Evolutionary conservation across 352 stramenopile genomes (phyloP), one percentile per base, ranked within the genome.

Genomic region (Phytophthora sojae): DNA sequence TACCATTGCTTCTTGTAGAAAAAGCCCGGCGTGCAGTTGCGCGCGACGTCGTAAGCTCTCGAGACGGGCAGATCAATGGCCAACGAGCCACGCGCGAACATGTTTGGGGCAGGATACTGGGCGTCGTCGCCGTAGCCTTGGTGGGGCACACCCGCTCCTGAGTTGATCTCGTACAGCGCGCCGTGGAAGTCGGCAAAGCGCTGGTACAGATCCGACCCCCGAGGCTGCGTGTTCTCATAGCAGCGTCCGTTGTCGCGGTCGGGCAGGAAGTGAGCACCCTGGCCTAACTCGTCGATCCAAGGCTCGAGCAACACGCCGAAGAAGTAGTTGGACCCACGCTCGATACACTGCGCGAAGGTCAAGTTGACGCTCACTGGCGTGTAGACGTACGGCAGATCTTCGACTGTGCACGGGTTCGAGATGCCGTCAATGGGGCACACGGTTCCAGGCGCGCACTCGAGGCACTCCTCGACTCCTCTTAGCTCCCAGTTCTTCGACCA

Each of bases 401-500:
- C 64, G 23, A 85, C 83, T 7, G 85, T 93, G 63, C 97, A 99
- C 14, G 97, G 97, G 62, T 92, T 86, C 12, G 93, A 98, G 82
- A 99, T 99, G 9, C 96, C 97, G 61, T 99, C 96, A 25, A 98
- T 91, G 8, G 94, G 88, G 61, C 97, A 99, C 2, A 99, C 93
- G 0, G 92, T 86, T 12, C 97, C 97, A 6, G 97, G 92, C 0
- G 97, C 87, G 80, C 96, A 99, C 23, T 86, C 80, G 6, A 83
- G 93, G 76, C 97, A 99, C 69, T 99, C 95, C 30, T 93, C 86
- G 32, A 96, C 88, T n/a, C 97, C 91, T 54, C 96, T 89, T 3
- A 99, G 76, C 54, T 98, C 95, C 96, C 96, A 99, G 79, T 99
- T 99, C 79, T 99, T 99, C 15, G 92, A 98, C 97, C 97, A 99